A percentile compares a stretch with the other conserved stretches of the same genome.
These are phyloP conservation scores for Ganoderma sinense DNA, from an alignment of 1,284 basidiomycete species.

Conservation along the genomic window DNA sequence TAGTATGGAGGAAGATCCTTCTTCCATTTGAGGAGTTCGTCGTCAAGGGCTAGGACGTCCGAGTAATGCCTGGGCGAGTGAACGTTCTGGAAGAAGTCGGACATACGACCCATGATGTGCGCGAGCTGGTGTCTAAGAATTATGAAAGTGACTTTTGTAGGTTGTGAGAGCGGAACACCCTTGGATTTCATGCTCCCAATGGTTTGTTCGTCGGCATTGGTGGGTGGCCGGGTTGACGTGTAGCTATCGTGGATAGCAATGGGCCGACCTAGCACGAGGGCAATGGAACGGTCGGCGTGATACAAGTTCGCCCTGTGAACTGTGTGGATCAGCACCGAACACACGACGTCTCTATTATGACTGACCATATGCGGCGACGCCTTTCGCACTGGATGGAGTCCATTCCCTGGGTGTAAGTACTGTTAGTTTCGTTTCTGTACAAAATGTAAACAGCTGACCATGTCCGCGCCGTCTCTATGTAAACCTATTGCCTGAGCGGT, in stretches of 20 bases:
- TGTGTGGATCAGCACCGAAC: constrained; percentile 22
- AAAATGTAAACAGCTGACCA: constrained; percentile 57
- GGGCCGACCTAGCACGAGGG: constrained; percentile 91
- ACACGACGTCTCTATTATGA: constrained; percentile 18
- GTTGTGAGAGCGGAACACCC: constrained; percentile 67
- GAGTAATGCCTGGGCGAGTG: constrained; percentile 84
- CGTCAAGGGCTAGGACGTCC: constrained; percentile 86
- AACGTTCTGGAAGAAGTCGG: constrained; percentile 95
- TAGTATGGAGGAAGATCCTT: constrained; percentile 81
- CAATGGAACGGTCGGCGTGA: constrained; percentile 92
- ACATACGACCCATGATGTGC: constrained; percentile 89
- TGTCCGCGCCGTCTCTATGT: constrained; percentile 89
- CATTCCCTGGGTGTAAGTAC: constrained; percentile 58
- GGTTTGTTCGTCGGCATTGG: constrained; percentile 82
- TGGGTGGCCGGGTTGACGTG: constrained; percentile 83
- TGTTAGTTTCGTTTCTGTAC: neutral
- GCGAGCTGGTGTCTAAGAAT: constrained; percentile 88
- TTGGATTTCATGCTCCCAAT: constrained; percentile 49
- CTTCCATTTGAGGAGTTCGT: constrained; percentile 85
- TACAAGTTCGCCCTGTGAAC: constrained; percentile 84
- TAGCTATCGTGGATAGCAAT: constrained; percentile 90
- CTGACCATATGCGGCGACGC: constrained; percentile 87
- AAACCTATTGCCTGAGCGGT: constrained; percentile 95
- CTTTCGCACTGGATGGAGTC: constrained; percentile 88
- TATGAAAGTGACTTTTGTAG: constrained; percentile 88